phyloP scores from a whole-genome alignment of 306 rosid species.

The Vigna reflexopilosa region DNA sequence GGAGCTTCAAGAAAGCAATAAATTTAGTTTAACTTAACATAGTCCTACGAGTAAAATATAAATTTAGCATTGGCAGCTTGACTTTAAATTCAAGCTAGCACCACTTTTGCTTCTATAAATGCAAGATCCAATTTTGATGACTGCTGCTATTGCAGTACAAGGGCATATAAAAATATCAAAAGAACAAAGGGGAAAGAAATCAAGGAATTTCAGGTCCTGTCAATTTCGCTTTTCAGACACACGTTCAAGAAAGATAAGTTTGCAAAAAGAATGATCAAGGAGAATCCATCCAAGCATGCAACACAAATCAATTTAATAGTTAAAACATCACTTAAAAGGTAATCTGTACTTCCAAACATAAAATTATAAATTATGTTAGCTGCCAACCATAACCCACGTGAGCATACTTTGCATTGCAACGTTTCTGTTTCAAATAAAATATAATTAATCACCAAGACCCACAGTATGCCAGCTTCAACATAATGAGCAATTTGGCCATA shows the following conservation, averaged over 20 bases:
- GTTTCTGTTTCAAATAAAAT: not conserved
- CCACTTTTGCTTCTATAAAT: constrained; percentile 45
- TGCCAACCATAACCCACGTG: constrained; percentile 53
- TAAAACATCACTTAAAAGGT: constrained; percentile 54
- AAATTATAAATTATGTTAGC: constrained; percentile 51
- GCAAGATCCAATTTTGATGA: constrained; percentile 41
- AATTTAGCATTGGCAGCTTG: constrained; percentile 35
- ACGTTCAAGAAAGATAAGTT: constrained; percentile 30
- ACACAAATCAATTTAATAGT: constrained; percentile 7
- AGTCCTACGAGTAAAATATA: constrained; percentile 1
- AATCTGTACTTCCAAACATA: constrained; percentile 57
- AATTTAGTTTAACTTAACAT: constrained; percentile 4
- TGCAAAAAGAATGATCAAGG: constrained; percentile 31
- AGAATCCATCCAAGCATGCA: constrained; percentile 43
- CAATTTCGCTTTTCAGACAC: constrained; percentile 20
- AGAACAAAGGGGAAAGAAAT: not conserved
- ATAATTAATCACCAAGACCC: constrained; percentile 13
- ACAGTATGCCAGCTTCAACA: constrained; percentile 5
- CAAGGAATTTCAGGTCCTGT: constrained; percentile 1
- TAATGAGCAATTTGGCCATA: not conserved
- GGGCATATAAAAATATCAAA: not conserved
- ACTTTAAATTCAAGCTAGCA: constrained; percentile 32
- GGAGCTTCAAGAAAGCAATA: constrained; percentile 3
- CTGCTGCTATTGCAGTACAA: constrained; percentile 35
- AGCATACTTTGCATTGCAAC: constrained; percentile 40